A percentile compares a stretch with the other conserved stretches of the same genome.
Evolutionary conservation across 2,329 filamentous ascomycete genomes (phyloP).

Genomic region (Colletotrichum navitas): DNA sequence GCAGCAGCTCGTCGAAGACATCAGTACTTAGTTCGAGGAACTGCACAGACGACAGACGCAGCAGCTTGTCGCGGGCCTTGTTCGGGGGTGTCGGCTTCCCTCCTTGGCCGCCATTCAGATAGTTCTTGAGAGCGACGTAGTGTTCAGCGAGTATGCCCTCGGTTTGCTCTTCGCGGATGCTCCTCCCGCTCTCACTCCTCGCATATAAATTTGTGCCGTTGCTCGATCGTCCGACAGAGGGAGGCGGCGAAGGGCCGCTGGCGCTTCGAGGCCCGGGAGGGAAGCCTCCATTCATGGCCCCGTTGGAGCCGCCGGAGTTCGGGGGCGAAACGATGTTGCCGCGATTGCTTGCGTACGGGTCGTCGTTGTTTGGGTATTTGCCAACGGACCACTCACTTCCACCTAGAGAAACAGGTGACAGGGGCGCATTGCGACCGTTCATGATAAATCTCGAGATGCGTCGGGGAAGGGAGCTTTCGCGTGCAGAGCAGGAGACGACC

Average conservation of each 20-base stretch:
- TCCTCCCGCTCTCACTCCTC: constrained; percentile 74
- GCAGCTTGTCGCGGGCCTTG: constrained; percentile 92
- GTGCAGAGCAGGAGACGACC: constrained; percentile 44
- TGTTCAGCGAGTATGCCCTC: constrained; percentile 80
- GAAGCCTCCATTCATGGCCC: constrained; percentile 70
- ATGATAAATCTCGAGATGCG: constrained; percentile 59
- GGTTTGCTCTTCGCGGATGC: constrained; percentile 69
- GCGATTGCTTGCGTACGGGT: constrained; percentile 65
- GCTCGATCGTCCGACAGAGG: constrained; percentile 88
- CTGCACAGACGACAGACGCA: constrained; percentile 89
- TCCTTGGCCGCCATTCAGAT: constrained; percentile 82
- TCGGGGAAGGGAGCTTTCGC: constrained; percentile 20
- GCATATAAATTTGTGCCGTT: constrained; percentile 80
- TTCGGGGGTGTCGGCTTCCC: constrained; percentile 81
- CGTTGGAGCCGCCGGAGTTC: constrained; percentile 73
- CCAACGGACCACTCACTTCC: constrained; percentile 86
- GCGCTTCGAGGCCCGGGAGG: constrained; percentile 67
- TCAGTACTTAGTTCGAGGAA: constrained; percentile 98
- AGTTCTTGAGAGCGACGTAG: constrained; percentile 83
- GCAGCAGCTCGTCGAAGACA: constrained; percentile 93
- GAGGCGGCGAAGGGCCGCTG: constrained; percentile 84
- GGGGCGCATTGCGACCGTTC: constrained; percentile 80
- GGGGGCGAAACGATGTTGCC: constrained; percentile 77
- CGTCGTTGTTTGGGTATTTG: constrained; percentile 72
- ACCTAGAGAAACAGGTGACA: constrained; percentile 86